Conservation (phyloP, 257 asterid species). For the Przewalskia tangutica region DNA sequence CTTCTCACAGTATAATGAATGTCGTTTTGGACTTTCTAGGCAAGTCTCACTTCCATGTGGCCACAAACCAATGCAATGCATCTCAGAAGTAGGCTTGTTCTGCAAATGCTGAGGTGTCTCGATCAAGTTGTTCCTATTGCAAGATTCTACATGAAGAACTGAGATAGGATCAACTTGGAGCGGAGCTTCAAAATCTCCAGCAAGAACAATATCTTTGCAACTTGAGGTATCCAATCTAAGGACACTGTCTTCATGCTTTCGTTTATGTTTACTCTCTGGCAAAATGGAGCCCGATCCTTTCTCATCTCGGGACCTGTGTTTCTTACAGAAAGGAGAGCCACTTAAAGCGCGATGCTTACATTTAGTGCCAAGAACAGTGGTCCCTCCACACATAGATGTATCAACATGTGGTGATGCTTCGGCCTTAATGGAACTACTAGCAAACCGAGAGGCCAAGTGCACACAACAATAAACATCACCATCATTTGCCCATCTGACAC, state of each 20-base stretch:
- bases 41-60: slow-evolving; percentile 52
- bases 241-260: slow-evolving; percentile 44
- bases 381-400: slow-evolving; percentile 87
- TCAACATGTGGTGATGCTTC: slow-evolving; percentile 41
- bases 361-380: slow-evolving; percentile 91
- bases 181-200: slow-evolving; percentile 30
- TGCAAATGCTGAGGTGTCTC: slow-evolving; percentile 31
- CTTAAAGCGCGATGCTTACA: slow-evolving; percentile 87
- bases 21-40: slow-evolving; percentile 61
- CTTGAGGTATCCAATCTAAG: slow-evolving; percentile 17
- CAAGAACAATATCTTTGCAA: slow-evolving; percentile 27
- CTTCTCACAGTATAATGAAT: slow-evolving; percentile 78
- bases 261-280: slow-evolving; percentile 44
- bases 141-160: slow-evolving; percentile 24
- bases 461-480: slow-evolving; percentile 92
- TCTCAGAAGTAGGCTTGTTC: slow-evolving; percentile 26
- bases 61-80: slow-evolving; percentile 62
- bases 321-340: slow-evolving; percentile 91
- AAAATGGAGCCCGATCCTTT: slow-evolving; percentile 20
- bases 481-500: slow-evolving; percentile 88
- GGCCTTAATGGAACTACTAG: slow-evolving; percentile 41
- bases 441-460: slow-evolving; percentile 71
- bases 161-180: slow-evolving; percentile 32
- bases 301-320: slow-evolving; percentile 70
- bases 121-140: slow-evolving; percentile 23